These are phyloP conservation scores for Rhodotorula paludigena DNA, from an alignment of 768 basidiomycete genomes.

Conservation along the genomic window DNA sequence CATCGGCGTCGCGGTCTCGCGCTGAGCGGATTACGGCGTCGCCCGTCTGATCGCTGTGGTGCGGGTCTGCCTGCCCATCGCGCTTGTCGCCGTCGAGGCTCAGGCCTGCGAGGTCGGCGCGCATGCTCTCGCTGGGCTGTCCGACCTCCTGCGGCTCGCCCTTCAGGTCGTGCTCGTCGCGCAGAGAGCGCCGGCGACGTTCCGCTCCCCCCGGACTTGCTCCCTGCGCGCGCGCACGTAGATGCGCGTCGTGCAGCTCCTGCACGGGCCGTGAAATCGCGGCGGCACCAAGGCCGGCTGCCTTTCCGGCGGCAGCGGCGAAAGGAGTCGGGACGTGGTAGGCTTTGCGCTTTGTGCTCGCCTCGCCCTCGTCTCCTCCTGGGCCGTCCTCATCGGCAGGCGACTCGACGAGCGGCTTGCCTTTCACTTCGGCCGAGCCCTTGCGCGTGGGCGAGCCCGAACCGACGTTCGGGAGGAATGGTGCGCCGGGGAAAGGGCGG, in stretches of 20 bases:
- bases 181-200: neutral
- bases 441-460: neutral
- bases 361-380: conserved; percentile 1
- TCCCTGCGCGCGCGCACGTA: conserved; percentile 14
- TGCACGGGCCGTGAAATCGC: conserved; percentile 8
- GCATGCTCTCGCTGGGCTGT: neutral
- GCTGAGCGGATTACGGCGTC: conserved; percentile 33
- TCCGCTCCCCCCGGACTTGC: neutral
- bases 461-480: neutral
- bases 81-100: neutral
- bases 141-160: conserved; percentile 13
- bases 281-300: neutral
- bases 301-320: conserved; percentile 15
- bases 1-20: conserved; percentile 21
- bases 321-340: conserved; percentile 12
- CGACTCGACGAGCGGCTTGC: neutral
- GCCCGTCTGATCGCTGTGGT: conserved; percentile 15
- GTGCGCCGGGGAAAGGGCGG: conserved; percentile 42
- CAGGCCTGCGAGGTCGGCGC: conserved; percentile 11
- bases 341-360: neutral
- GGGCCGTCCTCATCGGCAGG: neutral
- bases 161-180: conserved; percentile 19
- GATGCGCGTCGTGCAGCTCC: conserved; percentile 12
- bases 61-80: neutral
- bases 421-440: neutral